A percentile compares a stretch with the other conserved stretches of the same genome.
phyloP scores from a whole-genome alignment of 2,329 filamentous ascomycete species.

The Fusarium fujikuroi region DNA sequence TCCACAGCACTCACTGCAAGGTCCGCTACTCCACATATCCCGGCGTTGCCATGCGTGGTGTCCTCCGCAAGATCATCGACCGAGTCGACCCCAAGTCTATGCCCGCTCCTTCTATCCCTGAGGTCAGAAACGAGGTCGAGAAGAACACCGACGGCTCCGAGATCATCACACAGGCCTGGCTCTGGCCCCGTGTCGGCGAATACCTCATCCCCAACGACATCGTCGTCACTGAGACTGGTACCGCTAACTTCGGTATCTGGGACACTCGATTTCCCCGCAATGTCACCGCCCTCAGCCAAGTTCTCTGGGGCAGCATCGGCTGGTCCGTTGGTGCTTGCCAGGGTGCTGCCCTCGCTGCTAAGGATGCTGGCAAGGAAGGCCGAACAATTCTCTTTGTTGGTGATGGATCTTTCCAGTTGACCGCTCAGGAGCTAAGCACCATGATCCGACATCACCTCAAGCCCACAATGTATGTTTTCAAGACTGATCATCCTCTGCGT shows the following conservation, averaged over 20 bases:
- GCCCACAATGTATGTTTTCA: conserved; percentile 75
- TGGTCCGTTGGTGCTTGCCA: conserved; percentile 69
- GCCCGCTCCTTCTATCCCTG: conserved; percentile 63
- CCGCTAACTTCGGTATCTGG: conserved; percentile 88
- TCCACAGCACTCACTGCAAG: conserved; percentile 78
- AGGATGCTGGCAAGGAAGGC: conserved; percentile 67
- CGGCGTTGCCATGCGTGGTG: conserved; percentile 79
- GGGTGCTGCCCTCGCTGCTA: conserved; percentile 77
- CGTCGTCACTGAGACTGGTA: conserved; percentile 88
- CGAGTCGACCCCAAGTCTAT: conserved; percentile 68
- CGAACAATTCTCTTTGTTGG: conserved; percentile 89
- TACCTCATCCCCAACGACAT: conserved; percentile 80
- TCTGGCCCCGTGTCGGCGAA: conserved; percentile 81
- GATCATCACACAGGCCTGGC: conserved; percentile 74
- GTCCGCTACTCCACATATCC: conserved; percentile 85
- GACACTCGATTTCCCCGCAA: conserved; percentile 80
- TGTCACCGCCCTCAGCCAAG: conserved; percentile 85
- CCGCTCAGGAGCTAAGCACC: conserved; percentile 83
- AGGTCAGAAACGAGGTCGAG: conserved; percentile 62
- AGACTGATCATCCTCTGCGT: neutral
- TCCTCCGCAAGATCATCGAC: conserved; percentile 76
- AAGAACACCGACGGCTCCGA: conserved; percentile 53
- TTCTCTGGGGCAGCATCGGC: conserved; percentile 76
- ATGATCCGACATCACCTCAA: conserved; percentile 81
- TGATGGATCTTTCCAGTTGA: conserved; percentile 87